Conservation (phyloP, 495 filamentous ascomycete genomes). For the Hamigera avellanea region DNA sequence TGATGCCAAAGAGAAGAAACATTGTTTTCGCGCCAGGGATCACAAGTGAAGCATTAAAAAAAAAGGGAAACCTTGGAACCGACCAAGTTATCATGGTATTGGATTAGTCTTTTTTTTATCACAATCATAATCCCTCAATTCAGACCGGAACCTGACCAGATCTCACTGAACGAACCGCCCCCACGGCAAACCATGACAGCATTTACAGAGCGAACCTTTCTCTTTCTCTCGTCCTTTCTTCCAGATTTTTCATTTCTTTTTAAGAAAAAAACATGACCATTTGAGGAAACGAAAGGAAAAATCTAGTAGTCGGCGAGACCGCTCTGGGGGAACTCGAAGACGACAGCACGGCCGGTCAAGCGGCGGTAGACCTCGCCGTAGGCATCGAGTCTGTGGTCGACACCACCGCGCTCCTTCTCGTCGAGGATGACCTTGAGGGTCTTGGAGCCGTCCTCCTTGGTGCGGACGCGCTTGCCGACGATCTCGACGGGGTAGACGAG, state of each 20-base stretch:
- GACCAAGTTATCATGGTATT: no score
- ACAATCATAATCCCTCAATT: no score
- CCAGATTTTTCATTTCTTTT: no score
- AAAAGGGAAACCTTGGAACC: constrained; percentile 3
- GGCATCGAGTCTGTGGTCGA: constrained; percentile 97
- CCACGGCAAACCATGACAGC: no score
- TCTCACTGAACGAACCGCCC: no score
- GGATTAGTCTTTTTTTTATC: no score
- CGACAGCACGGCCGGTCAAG: constrained; percentile 84
- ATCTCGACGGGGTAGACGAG: constrained; percentile 99
- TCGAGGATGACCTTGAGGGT: constrained; percentile 95
- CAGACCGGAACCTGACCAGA: no score
- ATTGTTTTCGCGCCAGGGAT: no score
- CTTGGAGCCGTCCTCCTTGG: constrained; percentile 96
- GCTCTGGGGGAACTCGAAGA: constrained; percentile 94
- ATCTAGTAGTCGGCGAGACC: constrained; percentile 67
- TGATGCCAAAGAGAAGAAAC: no score
- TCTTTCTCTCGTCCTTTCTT: no score
- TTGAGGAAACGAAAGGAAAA: no score
- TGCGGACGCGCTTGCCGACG: constrained; percentile 93
- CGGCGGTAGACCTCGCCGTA: constrained; percentile 98
- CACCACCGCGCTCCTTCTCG: constrained; percentile 98
- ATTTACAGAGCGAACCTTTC: no score
- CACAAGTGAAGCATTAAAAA: constrained; percentile 8
- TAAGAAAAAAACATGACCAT: constrained; percentile 1